Conservation (phyloP, 495 filamentous ascomycete genomes). For the Cenococcum geophilum region DNA sequence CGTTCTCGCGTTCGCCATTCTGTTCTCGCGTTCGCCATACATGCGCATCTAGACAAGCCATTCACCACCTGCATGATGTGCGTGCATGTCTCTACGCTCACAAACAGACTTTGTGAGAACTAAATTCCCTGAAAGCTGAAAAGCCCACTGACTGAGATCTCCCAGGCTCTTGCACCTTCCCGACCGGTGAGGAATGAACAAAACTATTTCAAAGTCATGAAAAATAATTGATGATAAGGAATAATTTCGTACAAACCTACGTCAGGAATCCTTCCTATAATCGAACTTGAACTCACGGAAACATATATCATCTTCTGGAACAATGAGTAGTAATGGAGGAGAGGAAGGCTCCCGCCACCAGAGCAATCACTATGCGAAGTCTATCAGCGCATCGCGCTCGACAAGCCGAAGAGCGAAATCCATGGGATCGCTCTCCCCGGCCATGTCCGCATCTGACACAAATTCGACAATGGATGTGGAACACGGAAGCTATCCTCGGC, state of each 20-base stretch:
- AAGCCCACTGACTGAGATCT: neutral
- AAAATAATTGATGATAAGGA: too few species aligned
- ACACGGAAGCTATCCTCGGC: neutral
- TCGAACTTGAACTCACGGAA: too few species aligned
- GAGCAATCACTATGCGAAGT: neutral
- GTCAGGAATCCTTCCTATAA: too few species aligned
- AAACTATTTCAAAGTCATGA: too few species aligned
- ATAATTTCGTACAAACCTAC: too few species aligned
- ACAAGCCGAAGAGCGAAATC: neutral
- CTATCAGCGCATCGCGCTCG: neutral
- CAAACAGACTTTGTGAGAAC: neutral
- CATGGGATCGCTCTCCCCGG: slow-evolving; percentile 13
- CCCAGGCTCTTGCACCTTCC: neutral
- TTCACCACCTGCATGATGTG: neutral
- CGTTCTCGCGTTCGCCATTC: neutral
- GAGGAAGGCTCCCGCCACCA: too few species aligned
- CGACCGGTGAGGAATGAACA: too few species aligned
- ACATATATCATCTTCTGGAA: too few species aligned
- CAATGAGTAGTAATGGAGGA: too few species aligned
- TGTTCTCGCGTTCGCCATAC: neutral
- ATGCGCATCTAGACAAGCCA: neutral
- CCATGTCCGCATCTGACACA: slow-evolving; percentile 14
- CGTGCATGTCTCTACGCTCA: neutral
- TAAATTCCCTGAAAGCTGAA: neutral
- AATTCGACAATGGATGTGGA: slow-evolving; percentile 8